Percentiles rank a stretch among this genome's conserved stretches.
phyloP scores from a whole-genome alignment of 345 rosid genomes.

The Populus ilicifolia region DNA sequence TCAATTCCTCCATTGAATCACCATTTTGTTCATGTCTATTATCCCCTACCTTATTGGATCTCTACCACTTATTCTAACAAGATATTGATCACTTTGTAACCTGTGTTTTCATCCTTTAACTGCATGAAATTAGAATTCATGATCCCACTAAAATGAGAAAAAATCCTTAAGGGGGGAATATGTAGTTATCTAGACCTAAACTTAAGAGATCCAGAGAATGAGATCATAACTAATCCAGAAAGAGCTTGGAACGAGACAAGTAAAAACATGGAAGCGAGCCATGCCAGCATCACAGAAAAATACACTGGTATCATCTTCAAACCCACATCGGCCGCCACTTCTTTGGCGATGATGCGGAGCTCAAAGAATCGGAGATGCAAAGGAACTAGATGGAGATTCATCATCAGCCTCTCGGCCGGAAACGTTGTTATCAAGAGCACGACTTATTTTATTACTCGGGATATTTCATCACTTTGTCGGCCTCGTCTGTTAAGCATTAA shows the following conservation, averaged over 20 bases:
- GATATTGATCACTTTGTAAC: no score
- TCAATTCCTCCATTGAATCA: neutral
- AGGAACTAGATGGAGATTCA: neutral
- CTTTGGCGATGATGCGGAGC: slow-evolving; percentile 5
- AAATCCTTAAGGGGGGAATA: neutral
- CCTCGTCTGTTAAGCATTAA: neutral
- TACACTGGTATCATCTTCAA: neutral
- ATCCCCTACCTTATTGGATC: neutral
- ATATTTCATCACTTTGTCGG: neutral
- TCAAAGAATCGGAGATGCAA: neutral
- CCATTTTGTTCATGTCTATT: neutral
- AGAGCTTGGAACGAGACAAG: neutral
- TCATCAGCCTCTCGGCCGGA: neutral
- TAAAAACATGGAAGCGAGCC: neutral
- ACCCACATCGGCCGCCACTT: slow-evolving; percentile 33
- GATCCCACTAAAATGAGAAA: neutral
- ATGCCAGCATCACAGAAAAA: slow-evolving; percentile 34
- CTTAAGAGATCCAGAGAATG: neutral
- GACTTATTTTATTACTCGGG: neutral
- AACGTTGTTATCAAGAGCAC: neutral
- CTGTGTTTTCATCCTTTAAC: no score
- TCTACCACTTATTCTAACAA: no score
- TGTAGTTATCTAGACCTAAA: neutral
- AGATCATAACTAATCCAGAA: neutral
- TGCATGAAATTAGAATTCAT: neutral